Conservation (phyloP, 345 rosid genomes). For the Eucalyptus caleyi region DNA sequence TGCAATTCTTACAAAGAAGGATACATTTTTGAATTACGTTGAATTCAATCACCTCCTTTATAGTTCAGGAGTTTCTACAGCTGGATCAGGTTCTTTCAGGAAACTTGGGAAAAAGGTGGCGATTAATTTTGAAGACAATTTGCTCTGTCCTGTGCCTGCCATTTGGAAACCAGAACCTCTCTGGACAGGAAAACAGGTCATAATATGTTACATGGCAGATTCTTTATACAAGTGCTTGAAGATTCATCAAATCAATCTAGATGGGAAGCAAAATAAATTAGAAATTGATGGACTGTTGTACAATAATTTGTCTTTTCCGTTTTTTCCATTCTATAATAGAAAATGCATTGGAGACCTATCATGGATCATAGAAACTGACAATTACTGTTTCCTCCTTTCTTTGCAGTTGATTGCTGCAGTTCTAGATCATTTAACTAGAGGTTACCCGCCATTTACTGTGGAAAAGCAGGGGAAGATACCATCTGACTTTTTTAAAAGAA, state of each 20-base stretch:
- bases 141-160: constrained; percentile 42
- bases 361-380: not conserved
- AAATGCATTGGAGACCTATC: not conserved
- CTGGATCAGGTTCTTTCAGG: constrained; percentile 23
- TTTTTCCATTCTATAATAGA: not conserved
- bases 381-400: not conserved
- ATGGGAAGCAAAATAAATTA: not conserved
- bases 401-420: constrained; percentile 61
- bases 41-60: constrained; percentile 78
- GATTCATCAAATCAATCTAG: not conserved
- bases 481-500: constrained; percentile 54
- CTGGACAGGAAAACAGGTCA: constrained; percentile 99
- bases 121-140: constrained; percentile 32
- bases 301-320: not conserved
- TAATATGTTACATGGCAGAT: not conserved
- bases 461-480: constrained; percentile 74
- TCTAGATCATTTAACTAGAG: constrained; percentile 59
- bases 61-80: constrained; percentile 57
- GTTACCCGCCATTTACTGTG: constrained; percentile 67
- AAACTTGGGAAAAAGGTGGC: constrained; percentile 57
- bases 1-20: constrained; percentile 79
- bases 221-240: not conserved
- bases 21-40: constrained; percentile 64
- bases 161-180: constrained; percentile 79
- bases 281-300: not conserved